Base-by-base conservation (phyloP, 768 basidiomycete species). In the Mycena crocata region DNA sequence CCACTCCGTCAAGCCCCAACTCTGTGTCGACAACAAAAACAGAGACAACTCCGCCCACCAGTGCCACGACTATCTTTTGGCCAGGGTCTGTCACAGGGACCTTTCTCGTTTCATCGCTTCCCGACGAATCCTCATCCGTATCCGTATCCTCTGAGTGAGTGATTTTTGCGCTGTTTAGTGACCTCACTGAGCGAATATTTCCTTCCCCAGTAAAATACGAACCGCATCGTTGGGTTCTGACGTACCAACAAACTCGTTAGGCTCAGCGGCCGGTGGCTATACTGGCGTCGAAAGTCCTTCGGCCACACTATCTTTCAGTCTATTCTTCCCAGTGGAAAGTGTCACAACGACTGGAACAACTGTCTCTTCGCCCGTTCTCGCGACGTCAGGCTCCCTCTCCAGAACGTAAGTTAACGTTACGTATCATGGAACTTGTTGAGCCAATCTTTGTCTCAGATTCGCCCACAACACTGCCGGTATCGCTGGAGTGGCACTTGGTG, bases 391-490 rank as follows among this genome's bases (percentile, higher is more conserved):
- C 19, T 42, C 62, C n/a, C 19, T 44, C n/a, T 57, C 64, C 17
- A 35, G 56, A 46, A 58, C 64, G 64, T 65, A 30, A 39, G 50
- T 45, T 12, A 2, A 31, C 21, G 9, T 34, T 52, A 21, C 45
- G 45, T 21, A 32, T 24, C 5, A 23, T 28, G 19, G 23, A 1
- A 42, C 7, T 21, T 10, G n/a, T n/a, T 17, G 40, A 44, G 10
- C 54, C 15, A 30, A 48, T 19, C 40, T 40, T 30, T 21, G 2
- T 19, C 6, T n/a, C 40, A 82, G 81, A 30, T 81, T 83, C 57
- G 73, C 78, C 1, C 75, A 72, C 23, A 79, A 81, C 55, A 82
- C 80, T 3, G 79, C 76, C 14, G 83, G 78, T 13, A 80, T 83
- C 40, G 75, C 82, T 21, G 82, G 79, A 3, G 77, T 83, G 32